phyloP scores from a whole-genome alignment of 345 rosid genomes.

The Anacardium occidentale region DNA sequence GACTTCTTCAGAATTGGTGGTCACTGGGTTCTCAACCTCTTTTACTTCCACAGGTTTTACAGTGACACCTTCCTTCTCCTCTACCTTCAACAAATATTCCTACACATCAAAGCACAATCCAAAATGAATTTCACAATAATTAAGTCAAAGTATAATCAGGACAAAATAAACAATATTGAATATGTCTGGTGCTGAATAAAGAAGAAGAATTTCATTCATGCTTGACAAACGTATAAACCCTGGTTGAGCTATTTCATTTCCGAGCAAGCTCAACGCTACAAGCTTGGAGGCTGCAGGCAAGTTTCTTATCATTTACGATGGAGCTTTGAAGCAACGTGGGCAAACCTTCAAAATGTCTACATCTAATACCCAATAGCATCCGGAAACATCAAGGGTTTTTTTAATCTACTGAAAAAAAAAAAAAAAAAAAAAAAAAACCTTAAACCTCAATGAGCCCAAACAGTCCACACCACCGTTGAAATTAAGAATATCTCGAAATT shows the following conservation, averaged over 20 bases:
- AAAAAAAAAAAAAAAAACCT: neutral
- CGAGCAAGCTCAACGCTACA: neutral
- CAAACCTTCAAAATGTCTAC: neutral
- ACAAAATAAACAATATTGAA: neutral
- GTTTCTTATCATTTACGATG: neutral
- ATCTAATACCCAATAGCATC: neutral
- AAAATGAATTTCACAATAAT: slow-evolving; percentile 4
- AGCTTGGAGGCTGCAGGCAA: neutral
- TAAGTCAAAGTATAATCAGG: slow-evolving; percentile 12
- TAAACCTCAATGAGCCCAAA: too few relatives aligned
- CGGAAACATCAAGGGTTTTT: neutral
- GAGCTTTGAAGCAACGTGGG: neutral
- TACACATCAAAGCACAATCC: slow-evolving; percentile 26
- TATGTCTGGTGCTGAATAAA: neutral
- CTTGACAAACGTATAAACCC: neutral
- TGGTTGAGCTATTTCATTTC: neutral
- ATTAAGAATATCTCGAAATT: neutral
- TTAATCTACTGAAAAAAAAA: neutral
- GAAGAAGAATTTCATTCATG: neutral
- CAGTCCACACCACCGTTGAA: too few relatives aligned
- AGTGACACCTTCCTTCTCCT: slow-evolving; percentile 50
- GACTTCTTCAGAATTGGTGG: slow-evolving; percentile 44
- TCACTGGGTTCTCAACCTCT: slow-evolving; percentile 42
- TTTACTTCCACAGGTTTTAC: slow-evolving; percentile 53
- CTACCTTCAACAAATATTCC: slow-evolving; percentile 72